phyloP scores from a whole-genome alignment of 148 eudicot genomes.

The Chenopodium quinoa region DNA sequence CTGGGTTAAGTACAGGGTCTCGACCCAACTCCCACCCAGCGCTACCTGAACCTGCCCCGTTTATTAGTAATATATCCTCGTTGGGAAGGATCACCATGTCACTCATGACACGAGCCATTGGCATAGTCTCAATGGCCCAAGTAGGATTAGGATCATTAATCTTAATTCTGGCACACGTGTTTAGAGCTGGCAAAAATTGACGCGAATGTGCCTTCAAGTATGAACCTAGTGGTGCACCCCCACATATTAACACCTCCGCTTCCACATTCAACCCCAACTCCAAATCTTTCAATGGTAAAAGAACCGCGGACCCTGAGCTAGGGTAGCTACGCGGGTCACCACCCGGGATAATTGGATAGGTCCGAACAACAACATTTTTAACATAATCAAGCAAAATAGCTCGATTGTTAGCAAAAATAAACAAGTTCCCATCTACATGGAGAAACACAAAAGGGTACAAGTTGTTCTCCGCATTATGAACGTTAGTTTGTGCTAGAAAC shows the following conservation, averaged over 20 bases:
- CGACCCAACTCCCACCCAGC: constrained; percentile 73
- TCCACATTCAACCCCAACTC: neutral
- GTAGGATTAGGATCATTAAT: constrained; percentile 47
- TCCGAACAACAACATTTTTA: constrained; percentile 30
- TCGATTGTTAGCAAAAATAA: constrained; percentile 73
- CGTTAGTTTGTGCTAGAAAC: constrained; percentile 47
- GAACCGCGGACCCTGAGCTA: constrained; percentile 61
- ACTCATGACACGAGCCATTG: constrained; percentile 56
- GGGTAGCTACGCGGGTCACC: constrained; percentile 69
- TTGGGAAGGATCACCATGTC: constrained; percentile 64
- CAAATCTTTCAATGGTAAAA: constrained; percentile 52
- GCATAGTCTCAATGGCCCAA: constrained; percentile 67
- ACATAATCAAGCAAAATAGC: constrained; percentile 56
- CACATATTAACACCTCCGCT: constrained; percentile 47
- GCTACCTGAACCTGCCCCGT: constrained; percentile 57
- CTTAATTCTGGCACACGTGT: constrained; percentile 48
- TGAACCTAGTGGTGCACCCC: constrained; percentile 55
- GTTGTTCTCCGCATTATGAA: constrained; percentile 42
- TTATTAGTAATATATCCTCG: constrained; percentile 51
- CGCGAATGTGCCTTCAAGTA: constrained; percentile 13
- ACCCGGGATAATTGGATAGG: constrained; percentile 53
- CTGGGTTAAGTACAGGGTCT: constrained; percentile 47
- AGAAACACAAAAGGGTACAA: constrained; percentile 71
- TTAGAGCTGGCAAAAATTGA: constrained; percentile 31
- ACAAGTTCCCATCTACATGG: constrained; percentile 57